Evolutionary conservation across 1,284 basidiomycete genomes (phyloP), one percentile per base, ranked within the genome.

Genomic region (Leccinum subspadiceum): DNA sequence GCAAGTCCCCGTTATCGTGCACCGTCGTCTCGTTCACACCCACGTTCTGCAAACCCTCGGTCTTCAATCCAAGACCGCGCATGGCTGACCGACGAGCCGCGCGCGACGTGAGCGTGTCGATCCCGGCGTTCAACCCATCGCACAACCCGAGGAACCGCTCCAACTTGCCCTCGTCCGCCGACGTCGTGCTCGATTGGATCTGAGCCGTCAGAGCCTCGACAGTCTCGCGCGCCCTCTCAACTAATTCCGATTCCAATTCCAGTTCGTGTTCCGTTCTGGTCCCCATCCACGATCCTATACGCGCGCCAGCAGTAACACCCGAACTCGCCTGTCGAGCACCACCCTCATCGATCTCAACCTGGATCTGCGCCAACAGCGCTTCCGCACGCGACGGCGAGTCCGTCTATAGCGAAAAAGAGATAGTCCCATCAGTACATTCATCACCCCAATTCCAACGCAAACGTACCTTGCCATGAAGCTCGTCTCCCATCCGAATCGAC

Each of bases 91-190:
- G 66, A 5, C 73, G 68, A 12, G 73, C 70, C n/a, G 64, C 58
- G 22, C 65, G 62, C 15, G 68, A 73, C 7, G 77, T 74, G 2
- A 81, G 71, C n/a, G 74, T 78, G 33, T 78, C 75, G 5, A 89
- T 64, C 26, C 86, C 75, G 0, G 75, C 73, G 4, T 83, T 84
- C 10, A 96, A 75, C 46, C 80, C 76, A 69, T 96, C 93, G 67
- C 92, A 93, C 50, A 93, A 75, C 2, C 67, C 74, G 7, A 96
- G 78, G 20, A 94, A 76, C 49, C 84, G 84, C 63, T 90, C 87
- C 68, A 93, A 74, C 17, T 77, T 76, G 17, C 70, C 69, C 0
- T 84, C 80, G 60, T 90, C 86, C n/a, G 79, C 79, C 1, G 82
- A 84, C 49, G 78, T 56, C 13, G 55, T 35, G 3, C 37, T 85